These are phyloP conservation scores for Wickerhamiella lipophila DNA, from an alignment of 805 yeast species.

Conservation along the genomic window DNA sequence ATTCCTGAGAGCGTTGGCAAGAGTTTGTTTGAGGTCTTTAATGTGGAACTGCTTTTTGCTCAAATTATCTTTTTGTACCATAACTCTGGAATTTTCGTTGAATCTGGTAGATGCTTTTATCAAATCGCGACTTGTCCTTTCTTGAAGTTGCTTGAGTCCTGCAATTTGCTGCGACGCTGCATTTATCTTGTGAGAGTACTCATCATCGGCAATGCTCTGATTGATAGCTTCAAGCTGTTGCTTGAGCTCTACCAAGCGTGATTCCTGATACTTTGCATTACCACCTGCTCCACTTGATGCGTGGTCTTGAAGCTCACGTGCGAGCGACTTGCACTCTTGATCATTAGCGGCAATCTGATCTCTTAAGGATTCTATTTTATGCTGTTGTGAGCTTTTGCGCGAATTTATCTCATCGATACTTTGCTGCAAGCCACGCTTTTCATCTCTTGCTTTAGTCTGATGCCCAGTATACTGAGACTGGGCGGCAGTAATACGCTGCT, in stretches of 20 bases:
- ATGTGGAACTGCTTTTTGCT: neutral
- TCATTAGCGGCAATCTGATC: neutral
- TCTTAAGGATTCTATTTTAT: neutral
- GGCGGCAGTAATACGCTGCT: neutral
- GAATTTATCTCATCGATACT: neutral
- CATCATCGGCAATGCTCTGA: neutral
- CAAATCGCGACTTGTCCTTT: neutral
- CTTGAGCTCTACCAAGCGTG: neutral
- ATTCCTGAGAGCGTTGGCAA: neutral
- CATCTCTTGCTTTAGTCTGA: neutral
- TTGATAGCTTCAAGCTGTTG: neutral
- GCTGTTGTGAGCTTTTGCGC: neutral
- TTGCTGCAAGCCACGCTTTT: neutral
- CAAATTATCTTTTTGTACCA: conserved; percentile 14
- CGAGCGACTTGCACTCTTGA: neutral
- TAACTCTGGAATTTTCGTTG: conserved; percentile 13
- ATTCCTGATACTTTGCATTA: neutral
- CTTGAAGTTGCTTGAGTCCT: neutral
- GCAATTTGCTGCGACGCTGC: neutral
- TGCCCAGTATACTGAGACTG: neutral
- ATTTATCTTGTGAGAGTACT: neutral
- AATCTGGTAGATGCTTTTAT: conserved; percentile 14
- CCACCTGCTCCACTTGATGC: neutral
- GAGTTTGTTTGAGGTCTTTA: neutral
- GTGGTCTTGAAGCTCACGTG: neutral